Percentiles rank a stretch among this genome's conserved stretches.
Evolutionary conservation across 441 rosid species (phyloP).

Genomic region (Euphorbia schlechtendalii): DNA sequence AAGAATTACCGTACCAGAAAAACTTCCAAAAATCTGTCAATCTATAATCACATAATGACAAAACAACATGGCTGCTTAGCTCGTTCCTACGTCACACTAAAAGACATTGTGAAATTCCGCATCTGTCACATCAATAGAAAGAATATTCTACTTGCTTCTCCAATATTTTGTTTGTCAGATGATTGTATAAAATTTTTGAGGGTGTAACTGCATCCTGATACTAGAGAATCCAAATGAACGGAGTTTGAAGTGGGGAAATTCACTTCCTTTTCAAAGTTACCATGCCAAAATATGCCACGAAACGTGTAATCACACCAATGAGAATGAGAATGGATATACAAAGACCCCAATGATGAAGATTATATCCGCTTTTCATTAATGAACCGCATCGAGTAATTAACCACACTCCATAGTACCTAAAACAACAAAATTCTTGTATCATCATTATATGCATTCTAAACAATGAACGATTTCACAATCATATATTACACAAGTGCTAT

Average conservation of each 20-base stretch:
- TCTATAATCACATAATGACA: not conserved
- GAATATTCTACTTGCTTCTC: too few relatives aligned
- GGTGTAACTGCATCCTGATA: not conserved
- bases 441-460: slow-evolving; percentile 75
- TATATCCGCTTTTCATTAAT: slow-evolving; percentile 44
- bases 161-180: not conserved
- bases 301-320: slow-evolving; percentile 51
- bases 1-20: not conserved
- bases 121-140: too few relatives aligned
- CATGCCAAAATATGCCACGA: slow-evolving; percentile 54
- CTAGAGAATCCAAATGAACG: slow-evolving; percentile 1
- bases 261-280: slow-evolving; percentile 65
- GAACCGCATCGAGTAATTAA: slow-evolving; percentile 74
- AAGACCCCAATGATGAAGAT: slow-evolving; percentile 52
- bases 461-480: slow-evolving; percentile 45
- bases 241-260: slow-evolving; percentile 18
- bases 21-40: not conserved
- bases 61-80: not conserved
- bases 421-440: slow-evolving; percentile 46
- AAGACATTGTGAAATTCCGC: not conserved
- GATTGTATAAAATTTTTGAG: not conserved
- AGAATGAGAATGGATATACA: slow-evolving; percentile 55
- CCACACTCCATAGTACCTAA: slow-evolving; percentile 87
- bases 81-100: not conserved
- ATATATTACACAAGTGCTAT: too few relatives aligned